A percentile compares a stretch with the other conserved stretches of the same genome.
Evolutionary conservation across 2,329 filamentous ascomycete genomes (phyloP).

Genomic region (Zymoseptoria brevis): DNA sequence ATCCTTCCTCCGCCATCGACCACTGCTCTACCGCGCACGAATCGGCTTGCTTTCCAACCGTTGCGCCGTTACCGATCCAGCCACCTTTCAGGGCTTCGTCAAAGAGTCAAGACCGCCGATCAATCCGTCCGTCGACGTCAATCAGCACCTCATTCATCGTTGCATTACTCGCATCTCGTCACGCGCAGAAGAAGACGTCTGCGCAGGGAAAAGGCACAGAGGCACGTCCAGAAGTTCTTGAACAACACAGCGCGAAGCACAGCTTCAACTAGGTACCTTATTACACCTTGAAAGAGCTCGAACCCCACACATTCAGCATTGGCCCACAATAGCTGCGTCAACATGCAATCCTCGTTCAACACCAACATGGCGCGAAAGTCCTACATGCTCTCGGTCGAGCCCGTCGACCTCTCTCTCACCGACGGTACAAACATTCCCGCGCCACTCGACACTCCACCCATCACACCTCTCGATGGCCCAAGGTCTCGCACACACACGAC

Average conservation of each 20-base stretch:
- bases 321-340: not conserved
- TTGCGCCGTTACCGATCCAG: no score
- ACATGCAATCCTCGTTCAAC: not conserved
- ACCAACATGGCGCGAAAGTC: not conserved
- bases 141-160: not conserved
- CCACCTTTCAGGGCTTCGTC: not conserved
- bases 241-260: not conserved
- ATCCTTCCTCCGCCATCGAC: not conserved
- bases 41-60: not conserved
- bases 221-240: not conserved
- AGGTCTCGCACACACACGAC: conserved; percentile 22
- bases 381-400: conserved; percentile 16
- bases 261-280: not conserved
- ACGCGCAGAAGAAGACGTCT: not conserved
- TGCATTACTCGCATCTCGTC: not conserved
- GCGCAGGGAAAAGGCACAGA: not conserved
- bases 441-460: conserved; percentile 19
- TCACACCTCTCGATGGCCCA: conserved; percentile 8
- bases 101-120: not conserved
- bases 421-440: conserved; percentile 22
- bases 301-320: not conserved
- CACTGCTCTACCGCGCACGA: not conserved
- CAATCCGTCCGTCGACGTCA: not conserved
- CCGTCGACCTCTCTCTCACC: conserved; percentile 21
- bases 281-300: not conserved